Conservation (phyloP, 2,329 filamentous ascomycete genomes). For the Hypoxylon sp. region DNA sequence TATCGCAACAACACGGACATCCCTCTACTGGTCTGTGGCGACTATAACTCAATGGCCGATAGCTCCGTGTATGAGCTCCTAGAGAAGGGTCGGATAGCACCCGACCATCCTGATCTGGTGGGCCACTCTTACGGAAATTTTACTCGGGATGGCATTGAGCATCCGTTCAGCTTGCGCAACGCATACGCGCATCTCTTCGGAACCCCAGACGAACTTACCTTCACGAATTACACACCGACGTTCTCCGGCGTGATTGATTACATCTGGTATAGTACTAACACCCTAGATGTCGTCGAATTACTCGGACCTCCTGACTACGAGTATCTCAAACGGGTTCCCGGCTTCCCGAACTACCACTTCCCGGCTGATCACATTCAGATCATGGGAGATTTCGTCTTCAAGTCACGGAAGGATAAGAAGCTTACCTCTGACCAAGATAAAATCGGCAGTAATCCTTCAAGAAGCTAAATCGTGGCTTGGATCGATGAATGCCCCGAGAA, state of each 20-base stretch:
- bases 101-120: constrained; percentile 83
- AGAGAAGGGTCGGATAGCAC: constrained; percentile 80
- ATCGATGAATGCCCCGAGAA: neutral
- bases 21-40: constrained; percentile 90
- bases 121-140: constrained; percentile 92
- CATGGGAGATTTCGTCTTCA: constrained; percentile 90
- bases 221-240: constrained; percentile 97
- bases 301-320: constrained; percentile 88
- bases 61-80: constrained; percentile 95
- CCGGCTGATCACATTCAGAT: constrained; percentile 93
- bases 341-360: constrained; percentile 95
- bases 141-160: constrained; percentile 90
- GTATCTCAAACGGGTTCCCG: constrained; percentile 87
- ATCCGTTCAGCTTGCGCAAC: constrained; percentile 94
- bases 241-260: constrained; percentile 96
- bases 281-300: constrained; percentile 84
- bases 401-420: constrained; percentile 86
- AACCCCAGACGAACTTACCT: constrained; percentile 85
- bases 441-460: constrained; percentile 37
- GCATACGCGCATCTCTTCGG: constrained; percentile 87
- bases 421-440: constrained; percentile 46
- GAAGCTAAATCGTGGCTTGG: constrained; percentile 27
- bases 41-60: constrained; percentile 91
- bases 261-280: constrained; percentile 96
- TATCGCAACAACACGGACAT: constrained; percentile 90